These are phyloP conservation scores for Tricholoma hemisulphureum DNA, from an alignment of 768 basidiomycete genomes.

Conservation along the genomic window DNA sequence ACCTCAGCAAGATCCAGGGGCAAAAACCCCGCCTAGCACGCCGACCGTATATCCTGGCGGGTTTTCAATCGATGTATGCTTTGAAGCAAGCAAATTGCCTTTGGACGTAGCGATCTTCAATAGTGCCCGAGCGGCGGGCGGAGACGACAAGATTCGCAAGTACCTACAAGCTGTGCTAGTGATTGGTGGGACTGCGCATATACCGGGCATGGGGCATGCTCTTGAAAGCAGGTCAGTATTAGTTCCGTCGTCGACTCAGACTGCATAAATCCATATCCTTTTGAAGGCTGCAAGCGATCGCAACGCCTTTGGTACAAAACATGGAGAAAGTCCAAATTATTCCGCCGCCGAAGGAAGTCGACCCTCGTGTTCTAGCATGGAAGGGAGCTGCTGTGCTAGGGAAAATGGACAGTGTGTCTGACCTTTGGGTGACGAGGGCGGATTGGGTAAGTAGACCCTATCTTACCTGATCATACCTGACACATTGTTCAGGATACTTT, in stretches of 20 bases:
- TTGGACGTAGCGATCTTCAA: slow-evolving; percentile 93
- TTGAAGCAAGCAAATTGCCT: slow-evolving; percentile 87
- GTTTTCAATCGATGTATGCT: slow-evolving; percentile 70
- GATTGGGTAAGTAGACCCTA: slow-evolving; percentile 72
- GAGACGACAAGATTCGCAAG: slow-evolving; percentile 87
- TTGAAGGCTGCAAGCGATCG: slow-evolving; percentile 73
- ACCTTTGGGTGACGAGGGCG: slow-evolving; percentile 81
- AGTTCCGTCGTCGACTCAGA: background rate
- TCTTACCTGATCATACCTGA: slow-evolving; percentile 6
- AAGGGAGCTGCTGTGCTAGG: slow-evolving; percentile 91
- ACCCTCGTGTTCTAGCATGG: slow-evolving; percentile 89
- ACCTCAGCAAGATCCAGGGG: slow-evolving; percentile 19
- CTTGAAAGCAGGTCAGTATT: slow-evolving; percentile 78
- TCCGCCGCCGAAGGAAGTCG: slow-evolving; percentile 91
- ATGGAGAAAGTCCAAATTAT: slow-evolving; percentile 91
- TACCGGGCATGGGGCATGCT: slow-evolving; percentile 82
- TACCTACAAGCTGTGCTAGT: slow-evolving; percentile 86
- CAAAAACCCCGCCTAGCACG: slow-evolving; percentile 17
- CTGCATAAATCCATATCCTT: slow-evolving; percentile 1
- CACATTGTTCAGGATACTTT: slow-evolving; percentile 55
- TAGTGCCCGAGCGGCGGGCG: slow-evolving; percentile 81
- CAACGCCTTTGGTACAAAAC: slow-evolving; percentile 74
- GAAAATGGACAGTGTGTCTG: slow-evolving; percentile 86
- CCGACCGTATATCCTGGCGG: slow-evolving; percentile 38
- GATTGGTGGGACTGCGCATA: slow-evolving; percentile 78